Base-by-base conservation (phyloP, 306 rosid species). In the Rosa lucieae region DNA sequence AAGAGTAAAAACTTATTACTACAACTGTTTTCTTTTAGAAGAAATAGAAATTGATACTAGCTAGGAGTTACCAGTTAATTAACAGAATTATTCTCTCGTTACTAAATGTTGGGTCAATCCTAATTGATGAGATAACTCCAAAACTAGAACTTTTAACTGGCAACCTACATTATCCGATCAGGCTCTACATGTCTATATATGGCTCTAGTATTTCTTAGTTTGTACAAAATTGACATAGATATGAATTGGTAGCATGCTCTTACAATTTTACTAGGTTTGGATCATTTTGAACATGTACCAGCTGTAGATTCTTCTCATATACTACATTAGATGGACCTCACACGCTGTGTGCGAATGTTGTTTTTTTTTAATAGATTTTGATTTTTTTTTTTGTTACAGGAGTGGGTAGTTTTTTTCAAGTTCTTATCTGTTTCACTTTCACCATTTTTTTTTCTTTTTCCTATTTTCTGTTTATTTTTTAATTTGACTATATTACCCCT, bases 151-250 rank as follows among this genome's bases (percentile, higher is more conserved):
- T 12, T 23, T 56, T 3, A 58, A 58, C 63, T 9, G 2, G 32
- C 23, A n/a, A 61, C 26, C 32, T 61, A 12, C 67, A 14, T 12
- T 61, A 23, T 26, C 63, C 13, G 23, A 21, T 61, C 32, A 59
- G 17, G 39, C 39, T 10, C 3, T 23, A 61, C 18, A 11, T 61
- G 67, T 26, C 67, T 26, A 59, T 23, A 1, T 5, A 26, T 23
- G 32, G 32, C 23, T 58, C 11, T 21, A 3, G 39, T 58, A 17
- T 56, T 56, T 56, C 78, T 76, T 76, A 18, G 67, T 74, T 74
- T 73, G 1, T 23, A 44, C 44, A 61, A 59, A 75, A 2, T 14
- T 21, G 46, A 32, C 55, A 29, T 23, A 15, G 10, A 40, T 15
- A 10, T 12, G 15, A 5, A 52, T n/a, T 56, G 63, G 63, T 56